Base-by-base conservation (phyloP, 1,284 basidiomycete genomes). In the Moniliophthora roreri region DNA sequence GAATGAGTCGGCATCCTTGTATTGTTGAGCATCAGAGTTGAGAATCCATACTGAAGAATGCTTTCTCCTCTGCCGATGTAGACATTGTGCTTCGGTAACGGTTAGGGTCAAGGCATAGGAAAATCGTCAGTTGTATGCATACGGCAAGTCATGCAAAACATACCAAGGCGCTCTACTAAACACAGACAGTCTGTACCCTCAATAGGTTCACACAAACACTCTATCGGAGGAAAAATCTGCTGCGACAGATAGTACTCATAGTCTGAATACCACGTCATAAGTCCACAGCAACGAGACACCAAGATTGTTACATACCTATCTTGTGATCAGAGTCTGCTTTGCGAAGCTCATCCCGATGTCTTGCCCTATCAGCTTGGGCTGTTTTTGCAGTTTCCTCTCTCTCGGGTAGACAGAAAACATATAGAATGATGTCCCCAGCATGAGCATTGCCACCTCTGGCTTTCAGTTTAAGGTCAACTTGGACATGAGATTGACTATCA, bases 91-190 rank as follows among this genome's bases (percentile, higher is more conserved):
- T 73, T 44, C 80, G 81, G 71, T 91, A 98, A 40, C 89, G 85
- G 26, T 79, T 73, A 3, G 93, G 91, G 67, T 99, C 95, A 53
- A 99, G 79, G 10, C 93, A 91, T 91, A 56, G 4, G 20, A 3
- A 32, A 35, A 28, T n/a, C 47, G 35, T 9, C 28, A 51, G 6
- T 59, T 40, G 34, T 16, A 37, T 6, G 35, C 24, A 16, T 20
- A 15, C 13, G 26, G 49, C 10, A 36, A 39, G 26, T 34, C 11
- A 23, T 11, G n/a, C n/a, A n/a, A n/a, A n/a, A n/a, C n/a, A n/a
- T n/a, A n/a, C n/a, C n/a, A n/a, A n/a, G n/a, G n/a, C 95, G 98
- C 72, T 98, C 93, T 1, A 97, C 97, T 11, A 99, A 73, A 26
- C 96, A 80, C 8, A 93, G 77, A 32, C 92, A 82, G 63, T 99